These are phyloP conservation scores for Rhipidocladum racemiflorum DNA, from an alignment of 176 grass and related monocot genomes.

Conservation along the genomic window DNA sequence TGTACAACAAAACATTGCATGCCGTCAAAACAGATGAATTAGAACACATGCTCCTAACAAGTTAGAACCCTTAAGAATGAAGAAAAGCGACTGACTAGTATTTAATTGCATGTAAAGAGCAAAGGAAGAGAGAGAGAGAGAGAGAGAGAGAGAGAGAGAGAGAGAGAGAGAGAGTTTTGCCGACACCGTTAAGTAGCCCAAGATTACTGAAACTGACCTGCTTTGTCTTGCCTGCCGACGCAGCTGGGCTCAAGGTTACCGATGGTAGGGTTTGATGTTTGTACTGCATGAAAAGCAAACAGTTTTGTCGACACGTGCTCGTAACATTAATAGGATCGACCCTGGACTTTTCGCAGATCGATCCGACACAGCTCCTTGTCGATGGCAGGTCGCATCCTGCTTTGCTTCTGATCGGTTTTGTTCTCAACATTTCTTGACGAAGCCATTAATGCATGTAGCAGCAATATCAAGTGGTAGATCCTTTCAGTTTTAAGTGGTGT, in stretches of 20 bases:
- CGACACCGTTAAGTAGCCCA: not conserved
- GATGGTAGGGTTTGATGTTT: not conserved
- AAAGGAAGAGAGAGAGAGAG: too few species aligned
- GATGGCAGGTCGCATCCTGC: not conserved
- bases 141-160: too few species aligned
- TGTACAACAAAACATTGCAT: too few species aligned
- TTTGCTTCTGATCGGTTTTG: not conserved
- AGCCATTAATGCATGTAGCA: not conserved
- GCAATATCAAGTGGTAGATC: not conserved
- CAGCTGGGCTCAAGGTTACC: not conserved
- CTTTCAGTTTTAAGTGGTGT: not conserved
- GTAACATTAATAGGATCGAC: not conserved
- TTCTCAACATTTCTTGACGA: not conserved
- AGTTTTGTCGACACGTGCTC: too few species aligned
- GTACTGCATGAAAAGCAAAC: too few species aligned
- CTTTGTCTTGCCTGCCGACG: not conserved
- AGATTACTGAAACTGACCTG: not conserved
- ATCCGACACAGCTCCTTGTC: not conserved
- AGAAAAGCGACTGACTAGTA: too few species aligned
- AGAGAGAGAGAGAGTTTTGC: not conserved
- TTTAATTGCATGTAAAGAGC: not conserved
- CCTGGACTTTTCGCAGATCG: not conserved
- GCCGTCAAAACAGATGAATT: not conserved
- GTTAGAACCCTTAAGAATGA: not conserved
- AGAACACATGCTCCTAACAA: not conserved